Evolutionary conservation across 2,329 filamentous ascomycete genomes (phyloP).

Genomic region (Sarocladiaceae sp.): DNA sequence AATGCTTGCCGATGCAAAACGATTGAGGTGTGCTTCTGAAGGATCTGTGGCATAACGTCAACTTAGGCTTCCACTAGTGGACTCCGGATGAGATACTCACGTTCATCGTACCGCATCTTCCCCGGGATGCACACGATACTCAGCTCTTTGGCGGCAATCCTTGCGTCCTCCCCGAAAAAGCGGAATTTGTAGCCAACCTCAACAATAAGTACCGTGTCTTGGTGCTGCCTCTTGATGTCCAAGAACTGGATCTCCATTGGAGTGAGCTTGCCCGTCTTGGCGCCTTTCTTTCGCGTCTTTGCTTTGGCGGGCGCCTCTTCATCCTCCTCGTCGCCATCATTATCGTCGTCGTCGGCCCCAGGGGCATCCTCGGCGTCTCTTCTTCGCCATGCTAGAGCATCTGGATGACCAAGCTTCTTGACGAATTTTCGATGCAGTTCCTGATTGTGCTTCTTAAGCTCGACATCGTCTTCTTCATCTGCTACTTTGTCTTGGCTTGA

Average conservation of each 20-base stretch:
- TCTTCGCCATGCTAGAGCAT: constrained; percentile 68
- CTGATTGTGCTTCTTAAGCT: constrained; percentile 55
- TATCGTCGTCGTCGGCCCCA: constrained; percentile 52
- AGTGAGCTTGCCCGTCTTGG: constrained; percentile 75
- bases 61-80: constrained; percentile 12
- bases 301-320: constrained; percentile 45
- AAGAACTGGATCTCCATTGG: constrained; percentile 92
- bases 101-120: constrained; percentile 91
- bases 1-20: constrained; percentile 93
- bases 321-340: constrained; percentile 55
- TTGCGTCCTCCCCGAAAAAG: constrained; percentile 94
- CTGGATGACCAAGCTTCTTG: constrained; percentile 81
- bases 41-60: constrained; percentile 51
- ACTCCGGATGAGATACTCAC: constrained; percentile 35
- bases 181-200: constrained; percentile 98
- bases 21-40: constrained; percentile 86
- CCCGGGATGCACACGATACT: constrained; percentile 96
- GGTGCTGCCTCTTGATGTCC: constrained; percentile 86
- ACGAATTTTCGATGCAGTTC: constrained; percentile 81
- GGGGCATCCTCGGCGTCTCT: constrained; percentile 44
- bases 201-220: constrained; percentile 85
- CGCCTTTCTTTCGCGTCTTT: constrained; percentile 60
- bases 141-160: constrained; percentile 81
- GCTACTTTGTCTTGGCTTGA: constrained; percentile 31
- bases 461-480: constrained; percentile 41